Percentiles rank a stretch among this genome's conserved stretches.
phyloP scores from a whole-genome alignment of 2,329 filamentous ascomycete genomes.

The Verticillium nonalfalfae region DNA sequence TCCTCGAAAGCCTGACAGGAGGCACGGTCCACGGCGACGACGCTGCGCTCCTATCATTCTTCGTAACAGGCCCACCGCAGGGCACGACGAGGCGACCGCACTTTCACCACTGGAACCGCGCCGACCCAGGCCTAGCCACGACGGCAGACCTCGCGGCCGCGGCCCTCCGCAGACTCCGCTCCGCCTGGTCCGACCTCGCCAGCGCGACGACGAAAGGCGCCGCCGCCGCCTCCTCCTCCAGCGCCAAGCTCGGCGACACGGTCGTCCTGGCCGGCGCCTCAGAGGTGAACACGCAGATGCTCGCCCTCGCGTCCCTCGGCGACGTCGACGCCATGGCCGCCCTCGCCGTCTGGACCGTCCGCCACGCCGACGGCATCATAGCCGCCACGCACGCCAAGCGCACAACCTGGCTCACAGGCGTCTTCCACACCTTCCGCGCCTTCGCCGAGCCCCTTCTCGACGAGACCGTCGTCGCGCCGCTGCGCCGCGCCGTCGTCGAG shows the following conservation, averaged over 20 bases:
- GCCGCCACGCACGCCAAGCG: conserved; percentile 9
- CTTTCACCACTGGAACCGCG: neutral
- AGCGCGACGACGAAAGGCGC: neutral
- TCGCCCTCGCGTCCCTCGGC: conserved; percentile 53
- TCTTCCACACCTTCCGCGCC: conserved; percentile 40
- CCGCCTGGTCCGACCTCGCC: neutral
- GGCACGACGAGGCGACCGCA: neutral
- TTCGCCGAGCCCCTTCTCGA: conserved; percentile 37
- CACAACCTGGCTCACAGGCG: conserved; percentile 17
- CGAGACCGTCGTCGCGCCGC: conserved; percentile 17
- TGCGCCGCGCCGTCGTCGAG: conserved; percentile 21
- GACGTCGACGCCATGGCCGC: conserved; percentile 52
- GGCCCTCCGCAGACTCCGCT: neutral
- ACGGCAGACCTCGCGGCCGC: neutral
- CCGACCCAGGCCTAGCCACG: neutral
- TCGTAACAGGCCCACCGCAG: neutral
- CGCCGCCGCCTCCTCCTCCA: too few relatives aligned
- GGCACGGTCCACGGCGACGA: neutral
- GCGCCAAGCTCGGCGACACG: neutral
- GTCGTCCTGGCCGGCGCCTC: neutral
- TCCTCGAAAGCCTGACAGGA: conserved; percentile 23
- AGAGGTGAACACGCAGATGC: conserved; percentile 45
- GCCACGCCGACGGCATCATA: conserved; percentile 28
- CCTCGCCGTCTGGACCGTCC: conserved; percentile 53
- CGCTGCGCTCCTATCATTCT: conserved; percentile 3